phyloP scores from a whole-genome alignment of 352 stramenopile genomes.

The Phytopythium vexans region DNA sequence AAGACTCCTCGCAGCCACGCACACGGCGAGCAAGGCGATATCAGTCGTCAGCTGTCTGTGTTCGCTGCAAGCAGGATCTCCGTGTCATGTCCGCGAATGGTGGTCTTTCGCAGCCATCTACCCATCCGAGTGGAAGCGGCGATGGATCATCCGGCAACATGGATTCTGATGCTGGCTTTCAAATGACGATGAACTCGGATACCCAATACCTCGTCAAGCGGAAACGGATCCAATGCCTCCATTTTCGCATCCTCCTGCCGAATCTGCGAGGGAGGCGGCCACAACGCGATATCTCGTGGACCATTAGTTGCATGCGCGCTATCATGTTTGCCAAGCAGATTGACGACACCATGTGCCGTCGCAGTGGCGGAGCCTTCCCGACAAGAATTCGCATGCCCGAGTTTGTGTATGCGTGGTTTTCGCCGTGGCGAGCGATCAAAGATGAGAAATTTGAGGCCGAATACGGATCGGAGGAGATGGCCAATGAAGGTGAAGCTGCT shows the following conservation, averaged over 20 bases:
- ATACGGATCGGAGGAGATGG: slow-evolving; percentile 5
- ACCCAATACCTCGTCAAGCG: slow-evolving; percentile 23
- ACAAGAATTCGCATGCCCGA: slow-evolving; percentile 88
- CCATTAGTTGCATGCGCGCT: slow-evolving; percentile 86
- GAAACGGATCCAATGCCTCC: slow-evolving; percentile 77
- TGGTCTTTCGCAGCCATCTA: slow-evolving; percentile 7
- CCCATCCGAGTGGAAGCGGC: too few relatives aligned
- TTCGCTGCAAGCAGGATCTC: slow-evolving; percentile 60
- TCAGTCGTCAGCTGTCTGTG: slow-evolving; percentile 30
- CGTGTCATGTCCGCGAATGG: slow-evolving; percentile 29
- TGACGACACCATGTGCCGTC: slow-evolving; percentile 71
- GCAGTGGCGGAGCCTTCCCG: slow-evolving; percentile 37
- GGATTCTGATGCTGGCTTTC: neutral
- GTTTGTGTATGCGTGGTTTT: slow-evolving; percentile 93
- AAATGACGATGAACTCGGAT: neutral
- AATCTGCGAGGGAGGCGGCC: slow-evolving; percentile 85
- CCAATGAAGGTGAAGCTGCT: slow-evolving; percentile 5
- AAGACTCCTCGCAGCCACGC: neutral
- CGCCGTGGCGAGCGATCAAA: slow-evolving; percentile 58
- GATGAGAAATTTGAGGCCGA: slow-evolving; percentile 53
- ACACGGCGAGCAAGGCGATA: neutral
- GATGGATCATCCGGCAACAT: too few relatives aligned
- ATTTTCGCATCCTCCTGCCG: slow-evolving; percentile 89
- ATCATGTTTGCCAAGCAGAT: slow-evolving; percentile 89
- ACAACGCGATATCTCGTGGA: slow-evolving; percentile 76